Conservation (phyloP, 306 rosid species). For the Mimosa pudica region DNA sequence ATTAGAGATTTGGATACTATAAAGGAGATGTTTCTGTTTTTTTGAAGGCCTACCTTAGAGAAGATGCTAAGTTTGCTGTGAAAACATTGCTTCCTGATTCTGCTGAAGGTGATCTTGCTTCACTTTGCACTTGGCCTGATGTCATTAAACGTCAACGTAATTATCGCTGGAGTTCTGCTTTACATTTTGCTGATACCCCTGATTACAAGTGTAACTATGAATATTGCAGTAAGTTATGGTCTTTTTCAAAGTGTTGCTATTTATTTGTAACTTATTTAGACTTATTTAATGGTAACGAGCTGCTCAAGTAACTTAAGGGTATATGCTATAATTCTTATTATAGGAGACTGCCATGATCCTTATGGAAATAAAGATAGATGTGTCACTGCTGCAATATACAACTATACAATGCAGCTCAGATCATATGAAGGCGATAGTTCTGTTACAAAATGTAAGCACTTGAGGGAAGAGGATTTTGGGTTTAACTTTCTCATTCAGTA, state of each 20-base stretch:
- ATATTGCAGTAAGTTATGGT: conserved; percentile 58
- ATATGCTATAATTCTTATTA: conserved; percentile 36
- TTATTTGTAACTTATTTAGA: neutral
- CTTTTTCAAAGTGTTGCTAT: conserved; percentile 16
- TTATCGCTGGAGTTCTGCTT: conserved; percentile 62
- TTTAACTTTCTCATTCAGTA: neutral
- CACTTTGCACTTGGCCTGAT: conserved; percentile 86
- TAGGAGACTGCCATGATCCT: conserved; percentile 89
- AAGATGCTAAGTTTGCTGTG: conserved; percentile 71
- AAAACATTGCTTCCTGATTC: conserved; percentile 65
- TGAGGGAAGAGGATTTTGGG: neutral
- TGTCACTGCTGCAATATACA: conserved; percentile 82
- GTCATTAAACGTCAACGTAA: conserved; percentile 50
- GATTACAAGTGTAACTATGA: conserved; percentile 81
- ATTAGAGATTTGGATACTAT: conserved; percentile 15
- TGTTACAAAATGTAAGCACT: conserved; percentile 45
- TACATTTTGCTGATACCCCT: conserved; percentile 77
- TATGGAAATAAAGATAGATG: conserved; percentile 64
- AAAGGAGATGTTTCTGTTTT: conserved; percentile 22
- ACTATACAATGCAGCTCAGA: conserved; percentile 76
- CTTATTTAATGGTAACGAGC: neutral
- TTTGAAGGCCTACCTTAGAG: conserved; percentile 61
- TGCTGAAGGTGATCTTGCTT: conserved; percentile 82
- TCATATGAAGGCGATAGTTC: conserved; percentile 6
- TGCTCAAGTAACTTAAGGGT: neutral